Conservation (phyloP, 1,284 basidiomycete genomes). For the Fomitopsis palustris region DNA sequence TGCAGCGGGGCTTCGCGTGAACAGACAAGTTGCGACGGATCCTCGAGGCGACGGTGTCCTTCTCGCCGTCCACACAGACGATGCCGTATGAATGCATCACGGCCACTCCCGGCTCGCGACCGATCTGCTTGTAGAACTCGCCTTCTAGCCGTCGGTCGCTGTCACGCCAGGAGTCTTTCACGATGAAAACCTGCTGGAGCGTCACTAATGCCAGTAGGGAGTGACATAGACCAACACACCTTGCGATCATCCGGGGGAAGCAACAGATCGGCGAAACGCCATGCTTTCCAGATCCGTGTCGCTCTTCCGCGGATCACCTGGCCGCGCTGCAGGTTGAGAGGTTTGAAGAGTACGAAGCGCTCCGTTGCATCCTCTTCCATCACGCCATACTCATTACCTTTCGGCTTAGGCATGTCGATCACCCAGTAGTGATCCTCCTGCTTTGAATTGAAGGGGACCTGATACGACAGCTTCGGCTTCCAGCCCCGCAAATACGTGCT, state of each 20-base stretch:
- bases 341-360: slow-evolving; percentile 4
- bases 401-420: background rate
- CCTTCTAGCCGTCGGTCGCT: slow-evolving; percentile 7
- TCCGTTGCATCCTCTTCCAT: background rate
- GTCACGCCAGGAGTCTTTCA: slow-evolving; percentile 11
- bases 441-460: background rate
- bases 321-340: background rate
- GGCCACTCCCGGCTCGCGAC: background rate
- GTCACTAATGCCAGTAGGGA: background rate
- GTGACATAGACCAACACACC: background rate
- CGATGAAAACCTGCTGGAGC: slow-evolving; percentile 2
- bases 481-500: background rate
- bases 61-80: background rate
- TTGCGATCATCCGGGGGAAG: background rate
- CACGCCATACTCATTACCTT: background rate
- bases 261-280: slow-evolving; percentile 7
- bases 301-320: slow-evolving; percentile 7
- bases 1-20: background rate
- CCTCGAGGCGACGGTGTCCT: background rate
- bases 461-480: background rate
- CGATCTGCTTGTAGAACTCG: slow-evolving; percentile 6
- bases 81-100: slow-evolving; percentile 2
- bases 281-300: slow-evolving; percentile 10
- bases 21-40: background rate
- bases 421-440: background rate